Evolutionary conservation across 2,329 filamentous ascomycete genomes (phyloP), one percentile per base, ranked within the genome.

Genomic region (Colletotrichum spaethianum): DNA sequence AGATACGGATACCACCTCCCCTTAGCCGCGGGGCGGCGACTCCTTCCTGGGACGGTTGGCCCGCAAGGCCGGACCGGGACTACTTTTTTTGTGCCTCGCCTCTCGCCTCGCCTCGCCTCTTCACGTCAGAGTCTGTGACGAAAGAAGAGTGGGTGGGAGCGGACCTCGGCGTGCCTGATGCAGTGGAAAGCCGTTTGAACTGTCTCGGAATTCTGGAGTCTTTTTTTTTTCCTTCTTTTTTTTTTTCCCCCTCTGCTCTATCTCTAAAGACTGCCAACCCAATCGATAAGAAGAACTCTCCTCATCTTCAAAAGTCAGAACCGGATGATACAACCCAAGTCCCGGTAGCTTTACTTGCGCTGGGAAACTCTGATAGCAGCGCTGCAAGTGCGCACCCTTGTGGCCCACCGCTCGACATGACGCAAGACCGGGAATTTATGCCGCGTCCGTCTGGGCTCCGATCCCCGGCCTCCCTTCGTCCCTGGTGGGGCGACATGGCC

Each of bases 351-450:
- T 55, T 4, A 14, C 11, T 12, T 36, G 20, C n/a, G 18, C 4
- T 36, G 18, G 11, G 18, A n/a, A 46, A 55, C 38, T 40, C 56
- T 48, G 55, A 56, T 50, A 31, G 18, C 16, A 63, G 12, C 65
- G 28, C 26, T 20, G 3, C 23, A 11, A 20, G 18, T 65, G 67
- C 31, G 70, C 70, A 73, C 67, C 67, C 44, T 50, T 66, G 18
- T 38, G 70, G 66, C 55, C 70, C 59, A 70, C 62, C 42, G n/a
- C 38, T 26, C 8, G 44, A 56, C 48, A 70, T 73, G 66, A 70
- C 70, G 70, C 66, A 73, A 72, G 69, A 63, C 44, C 59, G 64
- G 69, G 26, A 36, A 11, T 69, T 69, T 72, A 63, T 69, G 57
- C 69, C 65, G 69, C 65, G 69, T 69, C 69, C 65, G 59, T 57